A percentile compares a stretch with the other conserved stretches of the same genome.
Conservation (phyloP, 257 asterid species). For the Petunia axillaris region DNA sequence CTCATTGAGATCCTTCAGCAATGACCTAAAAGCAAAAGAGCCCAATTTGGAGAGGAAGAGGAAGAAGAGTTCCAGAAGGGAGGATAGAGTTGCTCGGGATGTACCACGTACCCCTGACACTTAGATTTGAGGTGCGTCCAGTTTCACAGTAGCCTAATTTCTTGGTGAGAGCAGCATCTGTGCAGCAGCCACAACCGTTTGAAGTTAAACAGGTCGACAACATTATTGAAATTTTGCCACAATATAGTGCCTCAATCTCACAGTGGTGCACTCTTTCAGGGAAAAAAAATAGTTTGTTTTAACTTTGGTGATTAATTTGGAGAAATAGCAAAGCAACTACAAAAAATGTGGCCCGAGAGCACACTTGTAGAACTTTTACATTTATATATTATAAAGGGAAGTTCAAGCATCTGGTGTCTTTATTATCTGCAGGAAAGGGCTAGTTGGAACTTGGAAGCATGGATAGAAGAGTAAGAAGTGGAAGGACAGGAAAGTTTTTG, state of each 20-base stretch:
- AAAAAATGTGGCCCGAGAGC: background rate
- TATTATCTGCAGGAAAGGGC: too few relatives aligned
- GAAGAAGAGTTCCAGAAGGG: constrained; percentile 60
- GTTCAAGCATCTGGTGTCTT: too few relatives aligned
- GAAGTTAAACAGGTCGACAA: background rate
- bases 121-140: constrained; percentile 25
- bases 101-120: constrained; percentile 50
- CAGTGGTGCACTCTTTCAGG: background rate
- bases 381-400: background rate
- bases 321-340: background rate
- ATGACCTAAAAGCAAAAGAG: constrained; percentile 72
- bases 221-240: background rate
- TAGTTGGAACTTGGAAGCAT: too few relatives aligned
- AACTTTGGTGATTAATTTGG: background rate
- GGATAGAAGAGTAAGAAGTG: background rate
- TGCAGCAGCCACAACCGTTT: constrained; percentile 12
- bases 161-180: constrained; percentile 11
- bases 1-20: constrained; percentile 67
- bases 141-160: constrained; percentile 17
- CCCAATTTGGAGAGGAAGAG: constrained; percentile 76
- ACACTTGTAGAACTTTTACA: background rate
- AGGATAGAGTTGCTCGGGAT: constrained; percentile 46
- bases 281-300: too few relatives aligned
- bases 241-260: background rate
- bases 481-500: background rate